These are phyloP conservation scores for Neurospora crassa DNA, from an alignment of 2,329 filamentous ascomycete species.

Conservation along the genomic window DNA sequence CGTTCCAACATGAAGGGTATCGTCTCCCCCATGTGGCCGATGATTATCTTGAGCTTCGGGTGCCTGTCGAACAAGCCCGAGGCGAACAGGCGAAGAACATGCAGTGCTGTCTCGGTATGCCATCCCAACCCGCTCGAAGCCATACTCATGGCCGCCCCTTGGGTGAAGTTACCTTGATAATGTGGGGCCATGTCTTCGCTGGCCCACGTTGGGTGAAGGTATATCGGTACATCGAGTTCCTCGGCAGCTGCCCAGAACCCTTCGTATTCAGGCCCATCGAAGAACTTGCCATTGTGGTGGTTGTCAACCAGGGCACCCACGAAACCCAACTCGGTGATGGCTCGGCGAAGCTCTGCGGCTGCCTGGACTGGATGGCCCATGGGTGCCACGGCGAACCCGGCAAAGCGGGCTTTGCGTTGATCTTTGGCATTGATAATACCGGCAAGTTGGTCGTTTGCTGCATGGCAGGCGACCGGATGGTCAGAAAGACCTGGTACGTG, in stretches of 20 bases:
- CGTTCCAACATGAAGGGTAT: conserved; percentile 46
- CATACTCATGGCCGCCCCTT: conserved; percentile 23
- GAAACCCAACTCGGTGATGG: conserved; percentile 33
- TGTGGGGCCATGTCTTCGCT: conserved; percentile 18
- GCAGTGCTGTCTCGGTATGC: conserved; percentile 40
- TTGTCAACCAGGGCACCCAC: conserved; percentile 38
- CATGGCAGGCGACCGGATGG: conserved; percentile 8
- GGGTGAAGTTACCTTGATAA: conserved; percentile 23
- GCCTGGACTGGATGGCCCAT: conserved; percentile 27
- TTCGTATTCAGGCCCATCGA: conserved; percentile 33
- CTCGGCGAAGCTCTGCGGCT: conserved; percentile 30
- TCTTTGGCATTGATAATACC: conserved; percentile 8
- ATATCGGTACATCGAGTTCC: conserved; percentile 32
- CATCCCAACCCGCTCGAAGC: conserved; percentile 37
- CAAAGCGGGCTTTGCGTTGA: conserved; percentile 12
- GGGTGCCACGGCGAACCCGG: conserved; percentile 21
- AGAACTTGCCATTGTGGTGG: conserved; percentile 29
- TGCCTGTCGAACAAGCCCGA: conserved; percentile 45
- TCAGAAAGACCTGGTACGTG: conserved; percentile 17
- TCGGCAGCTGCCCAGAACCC: conserved; percentile 30
- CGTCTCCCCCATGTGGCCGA: conserved; percentile 44
- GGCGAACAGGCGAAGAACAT: conserved; percentile 39
- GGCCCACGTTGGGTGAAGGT: conserved; percentile 31
- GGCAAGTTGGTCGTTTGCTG: conserved; percentile 19
- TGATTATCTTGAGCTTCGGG: conserved; percentile 42